phyloP scores from a whole-genome alignment of 306 rosid species.

The Pyrus bretschneideri region DNA sequence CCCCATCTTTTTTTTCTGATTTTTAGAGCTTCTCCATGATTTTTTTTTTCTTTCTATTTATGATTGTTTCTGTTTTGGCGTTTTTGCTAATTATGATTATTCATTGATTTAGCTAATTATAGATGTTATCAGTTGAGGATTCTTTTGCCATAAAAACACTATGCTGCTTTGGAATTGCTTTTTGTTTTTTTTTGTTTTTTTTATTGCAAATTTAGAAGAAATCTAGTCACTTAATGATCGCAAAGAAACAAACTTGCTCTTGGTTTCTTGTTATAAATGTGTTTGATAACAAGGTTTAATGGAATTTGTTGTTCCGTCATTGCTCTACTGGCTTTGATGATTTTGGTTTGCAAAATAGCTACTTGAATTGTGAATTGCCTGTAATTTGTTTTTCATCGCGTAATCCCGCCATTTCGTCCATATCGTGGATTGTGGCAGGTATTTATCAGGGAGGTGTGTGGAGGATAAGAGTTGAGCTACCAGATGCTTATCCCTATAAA shows the following conservation, averaged over 20 bases:
- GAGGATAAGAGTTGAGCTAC: slow-evolving; percentile 86
- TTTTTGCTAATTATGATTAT: background rate
- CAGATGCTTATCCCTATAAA: slow-evolving; percentile 92
- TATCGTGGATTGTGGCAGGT: slow-evolving; percentile 50
- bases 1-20: slow-evolving; percentile 10
- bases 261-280: background rate
- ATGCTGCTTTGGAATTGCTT: background rate
- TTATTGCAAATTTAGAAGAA: slow-evolving; percentile 13
- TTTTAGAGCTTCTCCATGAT: slow-evolving; percentile 1
- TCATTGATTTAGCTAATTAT: slow-evolving; percentile 22
- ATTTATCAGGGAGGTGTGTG: slow-evolving; percentile 79
- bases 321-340: slow-evolving; percentile 19
- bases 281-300: background rate
- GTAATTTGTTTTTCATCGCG: background rate
- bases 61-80: slow-evolving; percentile 5
- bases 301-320: slow-evolving; percentile 11
- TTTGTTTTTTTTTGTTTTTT: background rate
- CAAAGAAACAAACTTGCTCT: background rate
- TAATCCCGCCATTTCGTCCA: slow-evolving; percentile 15
- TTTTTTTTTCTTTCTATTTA: background rate
- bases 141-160: background rate
- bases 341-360: background rate
- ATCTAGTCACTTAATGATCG: background rate
- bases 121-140: slow-evolving; percentile 26
- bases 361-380: slow-evolving; percentile 1